phyloP scores from a whole-genome alignment of 2,329 filamentous ascomycete genomes.

The Chaetomium strumarium region DNA sequence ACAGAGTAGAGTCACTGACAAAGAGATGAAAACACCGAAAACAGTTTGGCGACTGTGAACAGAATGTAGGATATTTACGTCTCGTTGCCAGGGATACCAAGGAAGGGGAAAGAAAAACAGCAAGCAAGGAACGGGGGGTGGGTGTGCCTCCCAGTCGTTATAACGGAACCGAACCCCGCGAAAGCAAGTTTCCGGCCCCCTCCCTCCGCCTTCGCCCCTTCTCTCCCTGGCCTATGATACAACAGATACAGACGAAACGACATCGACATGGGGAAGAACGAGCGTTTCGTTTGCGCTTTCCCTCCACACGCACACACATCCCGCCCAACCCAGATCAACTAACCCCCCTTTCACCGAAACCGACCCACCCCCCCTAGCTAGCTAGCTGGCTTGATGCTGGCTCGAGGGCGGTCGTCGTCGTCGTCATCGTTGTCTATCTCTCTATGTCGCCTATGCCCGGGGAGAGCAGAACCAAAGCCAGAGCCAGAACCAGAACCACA shows the following conservation, averaged over 20 bases:
- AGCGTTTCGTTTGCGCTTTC: constrained; percentile 10
- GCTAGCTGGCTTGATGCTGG: neutral
- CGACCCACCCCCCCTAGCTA: neutral
- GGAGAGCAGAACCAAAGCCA: neutral
- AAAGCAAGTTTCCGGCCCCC: too few species aligned
- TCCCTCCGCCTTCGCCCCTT: neutral
- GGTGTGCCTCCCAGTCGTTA: neutral
- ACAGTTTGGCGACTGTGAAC: neutral
- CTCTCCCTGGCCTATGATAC: constrained; percentile 16
- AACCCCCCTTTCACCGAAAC: neutral
- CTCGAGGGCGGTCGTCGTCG: too few species aligned
- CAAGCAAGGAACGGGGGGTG: too few species aligned
- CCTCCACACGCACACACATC: too few species aligned
- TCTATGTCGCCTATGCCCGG: constrained; percentile 8
- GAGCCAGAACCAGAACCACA: constrained; percentile 22
- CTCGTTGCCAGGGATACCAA: constrained; percentile 2
- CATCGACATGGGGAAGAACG: constrained; percentile 7
- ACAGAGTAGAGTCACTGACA: neutral
- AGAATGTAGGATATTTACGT: constrained; percentile 10
- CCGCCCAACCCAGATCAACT: neutral
- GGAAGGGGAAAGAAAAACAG: neutral
- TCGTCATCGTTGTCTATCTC: constrained; percentile 3
- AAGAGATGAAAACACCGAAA: neutral
- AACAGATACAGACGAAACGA: constrained; percentile 17
- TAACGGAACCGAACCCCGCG: too few species aligned